A percentile compares a stretch with the other conserved stretches of the same genome.
phyloP scores from a whole-genome alignment of 768 basidiomycete species.

The Termitomyces sp. region DNA sequence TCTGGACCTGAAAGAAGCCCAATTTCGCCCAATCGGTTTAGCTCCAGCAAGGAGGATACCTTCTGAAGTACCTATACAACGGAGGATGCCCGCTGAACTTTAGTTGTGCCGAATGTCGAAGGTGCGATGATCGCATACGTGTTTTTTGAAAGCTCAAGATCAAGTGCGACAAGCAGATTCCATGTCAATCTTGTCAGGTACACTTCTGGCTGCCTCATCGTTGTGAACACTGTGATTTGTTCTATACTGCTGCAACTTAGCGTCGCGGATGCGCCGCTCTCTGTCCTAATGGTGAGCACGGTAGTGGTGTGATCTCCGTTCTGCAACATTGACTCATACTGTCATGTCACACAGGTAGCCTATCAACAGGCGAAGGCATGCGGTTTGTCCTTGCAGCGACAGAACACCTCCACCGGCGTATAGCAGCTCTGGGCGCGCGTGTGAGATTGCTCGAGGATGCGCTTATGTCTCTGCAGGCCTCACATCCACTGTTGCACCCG shows the following conservation, averaged over 20 bases:
- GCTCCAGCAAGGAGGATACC: neutral
- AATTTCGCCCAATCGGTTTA: too few relatives aligned
- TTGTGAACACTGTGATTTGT: neutral
- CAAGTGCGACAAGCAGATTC: conserved; percentile 79
- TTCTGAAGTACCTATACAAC: neutral
- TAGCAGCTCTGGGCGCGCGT: conserved; percentile 45
- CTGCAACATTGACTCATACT: neutral
- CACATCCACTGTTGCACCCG: conserved; percentile 55
- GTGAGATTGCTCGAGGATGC: conserved; percentile 54
- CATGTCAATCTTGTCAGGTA: conserved; percentile 73
- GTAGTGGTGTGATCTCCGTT: conserved; percentile 1
- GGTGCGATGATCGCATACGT: conserved; percentile 50
- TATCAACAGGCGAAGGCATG: conserved; percentile 78
- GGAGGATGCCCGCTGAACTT: conserved; percentile 57
- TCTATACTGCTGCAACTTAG: conserved; percentile 19
- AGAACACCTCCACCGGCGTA: conserved; percentile 57
- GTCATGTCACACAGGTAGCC: conserved; percentile 38
- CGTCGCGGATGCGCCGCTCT: conserved; percentile 63
- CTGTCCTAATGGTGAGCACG: conserved; percentile 59
- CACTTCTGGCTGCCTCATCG: conserved; percentile 27
- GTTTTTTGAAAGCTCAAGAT: conserved; percentile 45
- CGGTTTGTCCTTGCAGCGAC: conserved; percentile 64
- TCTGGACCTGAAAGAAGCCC: neutral
- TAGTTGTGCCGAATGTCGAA: conserved; percentile 75
- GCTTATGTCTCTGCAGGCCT: conserved; percentile 42